Percentiles rank a stretch among this genome's conserved stretches.
Evolutionary conservation across 2,329 filamentous ascomycete species (phyloP).

Genomic region (Chaetomiaceae sp.): DNA sequence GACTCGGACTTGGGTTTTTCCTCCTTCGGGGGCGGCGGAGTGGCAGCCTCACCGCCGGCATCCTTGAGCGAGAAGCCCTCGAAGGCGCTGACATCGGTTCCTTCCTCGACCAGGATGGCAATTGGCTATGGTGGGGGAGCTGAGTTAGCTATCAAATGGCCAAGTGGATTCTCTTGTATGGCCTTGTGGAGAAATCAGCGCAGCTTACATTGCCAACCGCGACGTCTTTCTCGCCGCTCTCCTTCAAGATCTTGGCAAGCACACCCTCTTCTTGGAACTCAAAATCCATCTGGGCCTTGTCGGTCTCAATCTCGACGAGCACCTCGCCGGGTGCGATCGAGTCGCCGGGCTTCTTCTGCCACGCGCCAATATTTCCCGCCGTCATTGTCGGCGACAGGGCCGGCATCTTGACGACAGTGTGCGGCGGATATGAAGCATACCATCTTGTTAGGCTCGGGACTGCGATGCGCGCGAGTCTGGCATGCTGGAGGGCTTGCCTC

Average conservation of each 20-base stretch:
- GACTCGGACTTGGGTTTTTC: conserved; percentile 58
- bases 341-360: conserved; percentile 97
- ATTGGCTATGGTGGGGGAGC: conserved; percentile 64
- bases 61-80: conserved; percentile 84
- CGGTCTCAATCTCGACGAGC: conserved; percentile 96
- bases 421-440: conserved; percentile 84
- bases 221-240: conserved; percentile 90
- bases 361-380: conserved; percentile 88
- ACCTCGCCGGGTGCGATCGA: conserved; percentile 85
- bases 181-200: conserved; percentile 14
- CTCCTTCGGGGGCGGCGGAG: conserved; percentile 63
- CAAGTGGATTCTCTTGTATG: conserved; percentile 3
- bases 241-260: conserved; percentile 88
- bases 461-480: conserved; percentile 47
- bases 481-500: conserved; percentile 56
- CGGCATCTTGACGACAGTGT: conserved; percentile 96
- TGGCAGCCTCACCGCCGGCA: conserved; percentile 77
- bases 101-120: conserved; percentile 90
- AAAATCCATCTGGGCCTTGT: conserved; percentile 99
- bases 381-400: conserved; percentile 98
- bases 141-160: conserved; percentile 16
- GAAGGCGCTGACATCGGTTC: conserved; percentile 80
- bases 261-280: conserved; percentile 98
- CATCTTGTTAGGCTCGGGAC: conserved; percentile 55
- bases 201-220: conserved; percentile 84